A percentile compares a stretch with the other conserved stretches of the same genome.
These are phyloP conservation scores for Diaporthe sp. DNA, from an alignment of 2,329 filamentous ascomycete species.

Conservation along the genomic window DNA sequence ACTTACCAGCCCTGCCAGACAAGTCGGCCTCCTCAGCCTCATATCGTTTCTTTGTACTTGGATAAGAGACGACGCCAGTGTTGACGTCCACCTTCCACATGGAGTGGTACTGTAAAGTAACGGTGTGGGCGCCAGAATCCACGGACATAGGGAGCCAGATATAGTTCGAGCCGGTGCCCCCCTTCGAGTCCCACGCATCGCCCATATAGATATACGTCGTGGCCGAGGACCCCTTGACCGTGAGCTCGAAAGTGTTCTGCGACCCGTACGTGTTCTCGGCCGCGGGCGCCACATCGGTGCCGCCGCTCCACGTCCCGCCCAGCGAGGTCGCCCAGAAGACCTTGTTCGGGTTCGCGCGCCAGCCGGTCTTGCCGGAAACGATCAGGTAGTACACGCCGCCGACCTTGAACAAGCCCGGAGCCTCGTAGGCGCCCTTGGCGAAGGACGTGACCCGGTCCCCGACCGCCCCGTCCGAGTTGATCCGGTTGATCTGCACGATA, in stretches of 20 bases:
- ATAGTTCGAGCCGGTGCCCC: constrained; percentile 52
- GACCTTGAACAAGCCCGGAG: constrained; percentile 52
- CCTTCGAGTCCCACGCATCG: constrained; percentile 53
- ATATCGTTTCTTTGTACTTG: constrained; percentile 51
- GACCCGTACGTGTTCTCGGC: constrained; percentile 53
- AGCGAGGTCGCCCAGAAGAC: constrained; percentile 52
- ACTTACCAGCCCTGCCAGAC: constrained; percentile 47
- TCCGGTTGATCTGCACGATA: constrained; percentile 54
- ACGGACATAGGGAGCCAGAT: constrained; percentile 56
- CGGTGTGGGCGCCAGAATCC: constrained; percentile 49
- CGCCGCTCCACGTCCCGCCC: constrained; percentile 50
- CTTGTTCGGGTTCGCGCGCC: constrained; percentile 54
- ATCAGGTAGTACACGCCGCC: constrained; percentile 53
- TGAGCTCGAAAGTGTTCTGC: constrained; percentile 54
- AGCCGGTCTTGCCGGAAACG: constrained; percentile 54
- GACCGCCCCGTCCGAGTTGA: constrained; percentile 53
- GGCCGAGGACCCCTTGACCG: constrained; percentile 49
- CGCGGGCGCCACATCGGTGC: constrained; percentile 52
- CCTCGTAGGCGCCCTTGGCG: constrained; percentile 52
- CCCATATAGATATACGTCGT: constrained; percentile 55
- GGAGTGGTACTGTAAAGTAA: constrained; percentile 53
- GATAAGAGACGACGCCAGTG: constrained; percentile 53
- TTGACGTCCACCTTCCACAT: constrained; percentile 57
- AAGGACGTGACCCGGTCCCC: constrained; percentile 49
- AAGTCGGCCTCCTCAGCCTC: constrained; percentile 49